A percentile compares a stretch with the other conserved stretches of the same genome.
phyloP scores from a whole-genome alignment of 495 filamentous ascomycete genomes.

The Penicillium canariense region DNA sequence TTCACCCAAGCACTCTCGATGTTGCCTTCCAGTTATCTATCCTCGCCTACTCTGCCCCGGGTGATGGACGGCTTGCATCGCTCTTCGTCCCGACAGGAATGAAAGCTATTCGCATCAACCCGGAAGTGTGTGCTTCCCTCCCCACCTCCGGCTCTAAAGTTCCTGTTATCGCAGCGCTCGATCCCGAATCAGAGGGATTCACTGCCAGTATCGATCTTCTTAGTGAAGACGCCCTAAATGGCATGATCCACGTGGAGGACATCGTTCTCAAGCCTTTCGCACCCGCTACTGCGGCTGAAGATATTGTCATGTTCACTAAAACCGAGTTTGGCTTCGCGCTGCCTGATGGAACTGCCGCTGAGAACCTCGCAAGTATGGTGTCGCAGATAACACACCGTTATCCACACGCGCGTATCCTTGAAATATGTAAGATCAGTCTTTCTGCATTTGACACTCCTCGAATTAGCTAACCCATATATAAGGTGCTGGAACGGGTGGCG shows the following conservation, averaged over 20 bases:
- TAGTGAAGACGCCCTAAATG: neutral
- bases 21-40: constrained; percentile 46
- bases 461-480: neutral
- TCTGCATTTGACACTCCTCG: neutral
- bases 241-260: constrained; percentile 4
- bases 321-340: neutral
- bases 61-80: constrained; percentile 26
- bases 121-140: neutral
- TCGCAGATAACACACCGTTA: constrained; percentile 34
- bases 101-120: neutral
- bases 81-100: neutral
- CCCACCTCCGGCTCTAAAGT: neutral
- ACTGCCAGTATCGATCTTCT: neutral
- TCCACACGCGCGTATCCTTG: constrained; percentile 7
- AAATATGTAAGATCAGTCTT: neutral
- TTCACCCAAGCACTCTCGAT: constrained; percentile 50
- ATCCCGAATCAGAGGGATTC: neutral
- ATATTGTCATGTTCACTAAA: neutral
- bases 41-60: constrained; percentile 42
- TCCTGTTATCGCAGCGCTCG: neutral
- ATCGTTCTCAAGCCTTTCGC: neutral
- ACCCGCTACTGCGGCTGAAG: neutral
- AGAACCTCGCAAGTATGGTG: constrained; percentile 10
- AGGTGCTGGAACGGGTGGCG: constrained; percentile 33
- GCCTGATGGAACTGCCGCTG: neutral